Evolutionary conservation across 495 filamentous ascomycete species (phyloP), one percentile per base, ranked within the genome.

Genomic region (Alectoria sarmentosa): DNA sequence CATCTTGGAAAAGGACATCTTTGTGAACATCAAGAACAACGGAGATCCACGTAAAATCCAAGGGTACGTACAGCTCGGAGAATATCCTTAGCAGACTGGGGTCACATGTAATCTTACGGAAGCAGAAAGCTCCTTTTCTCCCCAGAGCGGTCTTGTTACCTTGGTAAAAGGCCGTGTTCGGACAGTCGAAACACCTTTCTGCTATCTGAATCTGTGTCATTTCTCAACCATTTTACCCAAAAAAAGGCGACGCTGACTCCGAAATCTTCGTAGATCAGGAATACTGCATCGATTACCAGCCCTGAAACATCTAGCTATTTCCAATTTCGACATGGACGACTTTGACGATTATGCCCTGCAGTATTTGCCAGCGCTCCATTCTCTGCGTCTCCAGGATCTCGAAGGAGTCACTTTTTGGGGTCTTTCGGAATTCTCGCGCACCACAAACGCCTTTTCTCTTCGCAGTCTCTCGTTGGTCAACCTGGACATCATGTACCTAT

Each of bases 381-480:
- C 85, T 10, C 81, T 97, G 17, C 84, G 90, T 10, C 79, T 97
- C 37, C 85, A 90, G 61, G 83, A 86, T 66, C 83, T 96, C 15
- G 82, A 86, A 7, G 92, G 92, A 15, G 72, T 96, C 41, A 92
- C 89, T 14, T 88, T 88, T 64, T 76, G 78, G 55, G 91, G 90
- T n/a, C 82, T 97, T 44, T 84, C 86, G 1, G 82, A 86, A 46
- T 90, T 90, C 64, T 84, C 86, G 4, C 82, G 86, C 15, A 83
- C 83, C 2, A 75, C 77, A 1, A 76, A 82, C 57, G 85, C 83
- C 34, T 73, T 74, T 32, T 76, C 79, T 0, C 79, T 92, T 59
- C 79, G 77, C 42, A 81, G 81, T 8, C 75, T 94, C 14, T 80
- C 84, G 4, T 72, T 92, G 19, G 79, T 89, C 36, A 85, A 91